Evolutionary conservation across 2,329 filamentous ascomycete species (phyloP), one percentile per base, ranked within the genome.

Genomic region (Pseudogymnoascus sp.): DNA sequence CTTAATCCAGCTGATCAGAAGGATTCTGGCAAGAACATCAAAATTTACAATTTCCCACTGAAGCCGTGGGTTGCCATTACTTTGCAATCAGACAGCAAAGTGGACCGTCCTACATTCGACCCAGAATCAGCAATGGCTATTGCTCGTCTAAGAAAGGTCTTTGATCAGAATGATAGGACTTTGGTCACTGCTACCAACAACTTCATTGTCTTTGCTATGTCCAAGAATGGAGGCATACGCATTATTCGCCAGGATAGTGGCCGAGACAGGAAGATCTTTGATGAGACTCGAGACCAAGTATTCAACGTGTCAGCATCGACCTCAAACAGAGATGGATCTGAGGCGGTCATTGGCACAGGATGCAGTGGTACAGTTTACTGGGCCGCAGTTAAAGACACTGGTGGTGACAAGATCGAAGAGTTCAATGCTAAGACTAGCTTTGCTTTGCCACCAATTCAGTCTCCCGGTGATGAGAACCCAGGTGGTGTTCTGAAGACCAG

Each of bases 321-420:
- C 21, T 87, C 85, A 4, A 80, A 84, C 3, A 74, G 81, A 35
- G 83, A 87, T 43, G 78, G 81, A 18, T 85, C 88, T 61, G 92
- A 99, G 74, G 86, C 90, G 55, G 88, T 97, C 61, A 88, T 99
- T 62, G 93, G 90, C 41, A 97, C 95, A 63, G 93, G 93, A 64
- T 88, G 97, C 69, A 96, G 93, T 71, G 96, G 95, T 49, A 90
- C 93, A 8, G 91, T 97, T n/a, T 97, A 97, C 78, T 99, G 95
- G 90, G 88, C 92, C 9, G 83, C 90, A 71, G 85, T 96, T 68
- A 88, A 86, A 65, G 88, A 90, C 61, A 83, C 87, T 59, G 83
- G 90, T 67, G 90, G 90, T 69, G 91, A 96, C 69, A 82, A 91
- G 64, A 87, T 95, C 60, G 88, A 91, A 62, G 86, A 90, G 68